These are phyloP conservation scores for Thraustochytrium striatum DNA, from an alignment of 352 stramenopile genomes.

Conservation along the genomic window DNA sequence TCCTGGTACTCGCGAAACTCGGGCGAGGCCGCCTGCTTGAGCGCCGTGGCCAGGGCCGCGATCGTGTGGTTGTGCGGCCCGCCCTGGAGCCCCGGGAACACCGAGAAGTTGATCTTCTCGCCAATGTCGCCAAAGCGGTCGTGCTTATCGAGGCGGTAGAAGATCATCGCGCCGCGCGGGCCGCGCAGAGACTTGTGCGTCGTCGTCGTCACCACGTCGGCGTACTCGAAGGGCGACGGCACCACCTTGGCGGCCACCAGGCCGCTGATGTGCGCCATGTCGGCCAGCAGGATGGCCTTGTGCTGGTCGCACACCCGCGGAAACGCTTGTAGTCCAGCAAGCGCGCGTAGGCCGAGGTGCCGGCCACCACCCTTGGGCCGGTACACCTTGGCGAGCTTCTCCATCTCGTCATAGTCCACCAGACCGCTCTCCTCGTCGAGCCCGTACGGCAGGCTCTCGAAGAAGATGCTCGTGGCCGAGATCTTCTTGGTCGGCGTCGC, in stretches of 20 bases:
- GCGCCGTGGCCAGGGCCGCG: constrained; percentile 90
- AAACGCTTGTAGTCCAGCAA: constrained; percentile 99
- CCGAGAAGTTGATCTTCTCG: constrained; percentile 97
- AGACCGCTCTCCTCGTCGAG: constrained; percentile 89
- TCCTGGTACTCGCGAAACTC: constrained; percentile 97
- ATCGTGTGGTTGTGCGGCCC: constrained; percentile 99
- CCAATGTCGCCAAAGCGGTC: constrained; percentile 91
- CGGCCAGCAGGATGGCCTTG: constrained; percentile 91
- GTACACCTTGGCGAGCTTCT: constrained; percentile 85
- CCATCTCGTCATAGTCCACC: constrained; percentile 98
- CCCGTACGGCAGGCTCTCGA: constrained; percentile 94
- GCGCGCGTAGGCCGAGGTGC: constrained; percentile 95
- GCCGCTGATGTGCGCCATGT: constrained; percentile 99
- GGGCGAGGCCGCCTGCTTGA: constrained; percentile 88
- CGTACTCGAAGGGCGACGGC: constrained; percentile 93
- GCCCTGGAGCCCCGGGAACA: constrained; percentile 94
- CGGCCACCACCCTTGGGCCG: constrained; percentile 95
- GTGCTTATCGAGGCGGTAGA: constrained; percentile 98
- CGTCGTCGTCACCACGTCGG: constrained; percentile 98
- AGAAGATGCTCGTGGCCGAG: constrained; percentile 95
- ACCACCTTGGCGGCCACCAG: constrained; percentile 92
- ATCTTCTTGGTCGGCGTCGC: constrained; percentile 99
- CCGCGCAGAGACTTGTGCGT: constrained; percentile 99
- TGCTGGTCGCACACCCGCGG: constrained; percentile 85
- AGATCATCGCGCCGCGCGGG: constrained; percentile 98